These are phyloP conservation scores for Chrysoporthe austroafricana DNA, from an alignment of 2,329 filamentous ascomycete species.

Conservation along the genomic window DNA sequence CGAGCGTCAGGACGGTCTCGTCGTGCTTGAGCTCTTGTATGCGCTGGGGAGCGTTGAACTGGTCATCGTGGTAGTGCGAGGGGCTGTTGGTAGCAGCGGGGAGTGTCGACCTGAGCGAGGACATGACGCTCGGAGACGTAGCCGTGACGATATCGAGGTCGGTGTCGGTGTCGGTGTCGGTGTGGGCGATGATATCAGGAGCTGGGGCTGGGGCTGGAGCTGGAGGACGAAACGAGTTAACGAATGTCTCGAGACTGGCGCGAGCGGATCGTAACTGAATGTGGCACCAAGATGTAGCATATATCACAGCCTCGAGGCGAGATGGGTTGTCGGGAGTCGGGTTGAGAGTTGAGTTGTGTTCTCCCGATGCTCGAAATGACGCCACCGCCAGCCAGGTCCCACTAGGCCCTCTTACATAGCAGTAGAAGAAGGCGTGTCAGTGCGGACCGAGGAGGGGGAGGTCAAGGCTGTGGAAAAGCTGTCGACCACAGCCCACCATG, in stretches of 20 bases:
- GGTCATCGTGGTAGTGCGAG: slow-evolving; percentile 16
- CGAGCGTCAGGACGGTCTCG: slow-evolving; percentile 81
- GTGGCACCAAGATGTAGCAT: not conserved
- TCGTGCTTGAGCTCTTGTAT: slow-evolving; percentile 76
- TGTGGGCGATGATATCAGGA: not conserved
- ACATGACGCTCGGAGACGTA: slow-evolving; percentile 5
- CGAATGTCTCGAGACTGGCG: slow-evolving; percentile 3
- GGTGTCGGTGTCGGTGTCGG: slow-evolving; percentile 2
- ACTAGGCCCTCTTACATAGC: slow-evolving; percentile 4
- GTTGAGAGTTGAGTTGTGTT: not conserved
- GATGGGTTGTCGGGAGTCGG: not conserved
- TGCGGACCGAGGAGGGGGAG: not conserved
- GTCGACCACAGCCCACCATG: not conserved
- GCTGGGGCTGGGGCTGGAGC: not conserved
- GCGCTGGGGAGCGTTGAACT: slow-evolving; percentile 57
- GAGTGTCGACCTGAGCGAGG: not conserved
- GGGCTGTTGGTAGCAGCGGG: slow-evolving; percentile 13
- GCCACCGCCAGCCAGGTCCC: slow-evolving; percentile 14
- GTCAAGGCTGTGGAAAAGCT: not conserved
- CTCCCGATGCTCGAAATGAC: slow-evolving; percentile 8
- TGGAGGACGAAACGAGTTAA: not conserved
- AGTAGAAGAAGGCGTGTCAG: too few species aligned
- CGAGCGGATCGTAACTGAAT: not conserved
- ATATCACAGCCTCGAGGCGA: not conserved
- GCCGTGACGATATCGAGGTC: not conserved